A percentile compares a stretch with the other conserved stretches of the same genome.
Conservation (phyloP, 192 early-diverging fungal species). For the Coemansia sp. region DNA sequence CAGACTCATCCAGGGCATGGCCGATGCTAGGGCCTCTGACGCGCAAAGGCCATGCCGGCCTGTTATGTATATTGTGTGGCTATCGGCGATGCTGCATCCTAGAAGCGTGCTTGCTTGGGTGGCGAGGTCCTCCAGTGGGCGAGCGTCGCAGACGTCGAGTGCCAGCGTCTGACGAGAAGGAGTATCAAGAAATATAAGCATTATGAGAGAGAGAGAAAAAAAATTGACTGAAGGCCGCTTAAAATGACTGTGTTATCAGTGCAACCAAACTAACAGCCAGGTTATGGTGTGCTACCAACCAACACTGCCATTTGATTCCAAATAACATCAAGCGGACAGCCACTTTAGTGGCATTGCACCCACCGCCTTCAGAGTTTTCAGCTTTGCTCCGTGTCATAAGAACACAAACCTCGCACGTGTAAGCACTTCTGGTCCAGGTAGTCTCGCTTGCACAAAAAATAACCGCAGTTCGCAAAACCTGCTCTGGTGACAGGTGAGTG, state of each 20-base stretch:
- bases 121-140: constrained; percentile 28
- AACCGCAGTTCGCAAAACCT: background rate
- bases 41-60: constrained; percentile 33
- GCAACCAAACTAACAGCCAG: background rate
- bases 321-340: too few relatives aligned
- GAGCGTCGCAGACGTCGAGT: constrained; percentile 25
- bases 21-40: constrained; percentile 11
- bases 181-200: constrained; percentile 38
- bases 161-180: constrained; percentile 13
- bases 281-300: constrained; percentile 3
- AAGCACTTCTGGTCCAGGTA: background rate
- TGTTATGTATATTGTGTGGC: constrained; percentile 16
- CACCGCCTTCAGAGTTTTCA: too few relatives aligned
- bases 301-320: too few relatives aligned
- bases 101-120: constrained; percentile 13
- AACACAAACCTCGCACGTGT: background rate
- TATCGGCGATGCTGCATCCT: background rate
- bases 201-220: constrained; percentile 1
- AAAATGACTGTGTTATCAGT: background rate
- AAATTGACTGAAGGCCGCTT: background rate
- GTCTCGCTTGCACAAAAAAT: background rate
- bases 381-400: too few relatives aligned
- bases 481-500: background rate
- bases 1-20: constrained; percentile 25
- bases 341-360: too few relatives aligned